Evolutionary conservation across 2,329 filamentous ascomycete genomes (phyloP).

Genomic region (Pezicula neosporulosa): DNA sequence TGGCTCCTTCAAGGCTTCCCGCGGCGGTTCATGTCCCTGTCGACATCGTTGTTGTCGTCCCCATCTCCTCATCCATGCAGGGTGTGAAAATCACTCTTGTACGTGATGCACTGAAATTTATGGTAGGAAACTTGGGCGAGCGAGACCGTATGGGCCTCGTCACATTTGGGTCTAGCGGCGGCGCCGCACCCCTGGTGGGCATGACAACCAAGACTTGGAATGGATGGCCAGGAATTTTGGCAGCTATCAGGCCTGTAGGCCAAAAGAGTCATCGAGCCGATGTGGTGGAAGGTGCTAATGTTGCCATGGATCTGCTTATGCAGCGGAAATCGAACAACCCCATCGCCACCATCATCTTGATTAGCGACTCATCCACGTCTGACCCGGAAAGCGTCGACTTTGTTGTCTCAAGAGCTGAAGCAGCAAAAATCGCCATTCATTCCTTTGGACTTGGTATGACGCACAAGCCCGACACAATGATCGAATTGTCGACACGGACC

Average conservation of each 20-base stretch:
- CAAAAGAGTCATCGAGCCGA: constrained; percentile 96
- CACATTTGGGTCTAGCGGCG: constrained; percentile 91
- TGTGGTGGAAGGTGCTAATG: constrained; percentile 95
- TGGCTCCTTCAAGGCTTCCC: constrained; percentile 35
- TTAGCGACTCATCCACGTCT: constrained; percentile 94
- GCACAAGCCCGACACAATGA: constrained; percentile 98
- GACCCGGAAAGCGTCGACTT: constrained; percentile 96
- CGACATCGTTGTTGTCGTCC: constrained; percentile 94
- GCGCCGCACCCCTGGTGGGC: constrained; percentile 91
- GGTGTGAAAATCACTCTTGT: constrained; percentile 97
- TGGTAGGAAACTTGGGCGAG: constrained; percentile 85
- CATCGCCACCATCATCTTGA: constrained; percentile 90
- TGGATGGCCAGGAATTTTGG: constrained; percentile 83
- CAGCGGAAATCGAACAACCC: constrained; percentile 95
- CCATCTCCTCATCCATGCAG: constrained; percentile 97
- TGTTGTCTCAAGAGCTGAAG: constrained; percentile 92
- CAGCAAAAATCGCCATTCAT: constrained; percentile 94
- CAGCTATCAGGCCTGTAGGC: constrained; percentile 86
- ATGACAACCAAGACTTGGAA: constrained; percentile 96
- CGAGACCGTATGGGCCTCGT: constrained; percentile 95
- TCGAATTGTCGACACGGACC: constrained; percentile 89
- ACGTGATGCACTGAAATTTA: constrained; percentile 85
- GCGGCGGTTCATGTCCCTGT: constrained; percentile 75
- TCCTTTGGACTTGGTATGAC: constrained; percentile 95
- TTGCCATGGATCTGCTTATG: constrained; percentile 98